phyloP scores from a whole-genome alignment of 768 basidiomycete genomes.

The Mycena rosella region DNA sequence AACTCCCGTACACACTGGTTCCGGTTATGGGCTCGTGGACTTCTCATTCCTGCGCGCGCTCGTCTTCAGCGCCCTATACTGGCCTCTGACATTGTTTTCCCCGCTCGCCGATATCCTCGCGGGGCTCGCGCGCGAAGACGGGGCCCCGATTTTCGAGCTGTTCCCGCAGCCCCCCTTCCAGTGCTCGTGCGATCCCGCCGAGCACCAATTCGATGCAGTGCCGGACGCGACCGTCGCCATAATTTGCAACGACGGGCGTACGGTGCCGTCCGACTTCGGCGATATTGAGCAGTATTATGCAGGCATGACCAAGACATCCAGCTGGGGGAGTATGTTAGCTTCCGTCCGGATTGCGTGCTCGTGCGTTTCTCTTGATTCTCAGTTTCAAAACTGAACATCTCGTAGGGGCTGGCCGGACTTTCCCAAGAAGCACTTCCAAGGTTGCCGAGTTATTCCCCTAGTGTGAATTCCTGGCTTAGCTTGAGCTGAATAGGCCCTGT shows the following conservation, averaged over 20 bases:
- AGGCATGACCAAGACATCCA: constrained; percentile 28
- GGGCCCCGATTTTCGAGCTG: not conserved
- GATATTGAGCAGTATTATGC: constrained; percentile 30
- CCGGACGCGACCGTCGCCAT: constrained; percentile 35
- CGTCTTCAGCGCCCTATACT: not conserved
- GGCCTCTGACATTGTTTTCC: not conserved
- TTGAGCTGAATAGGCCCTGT: constrained; percentile 46
- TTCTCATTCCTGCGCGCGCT: not conserved
- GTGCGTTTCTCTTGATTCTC: constrained; percentile 25
- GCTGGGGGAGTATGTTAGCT: constrained; percentile 40
- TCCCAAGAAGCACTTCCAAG: constrained; percentile 9
- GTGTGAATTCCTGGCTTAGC: not conserved
- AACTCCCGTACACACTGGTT: not conserved
- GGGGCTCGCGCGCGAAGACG: constrained; percentile 1
- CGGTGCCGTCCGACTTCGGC: constrained; percentile 35
- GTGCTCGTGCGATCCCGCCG: constrained; percentile 5
- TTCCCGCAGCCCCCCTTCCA: not conserved
- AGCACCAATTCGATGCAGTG: not conserved
- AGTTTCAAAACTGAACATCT: not conserved
- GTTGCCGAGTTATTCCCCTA: not conserved
- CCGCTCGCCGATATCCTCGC: constrained; percentile 1
- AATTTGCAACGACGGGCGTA: constrained; percentile 39
- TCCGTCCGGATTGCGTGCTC: constrained; percentile 36
- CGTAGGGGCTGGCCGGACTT: constrained; percentile 7
- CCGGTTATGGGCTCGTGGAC: not conserved